Conservation (phyloP, 306 rosid genomes). For the Vicia sativa region DNA sequence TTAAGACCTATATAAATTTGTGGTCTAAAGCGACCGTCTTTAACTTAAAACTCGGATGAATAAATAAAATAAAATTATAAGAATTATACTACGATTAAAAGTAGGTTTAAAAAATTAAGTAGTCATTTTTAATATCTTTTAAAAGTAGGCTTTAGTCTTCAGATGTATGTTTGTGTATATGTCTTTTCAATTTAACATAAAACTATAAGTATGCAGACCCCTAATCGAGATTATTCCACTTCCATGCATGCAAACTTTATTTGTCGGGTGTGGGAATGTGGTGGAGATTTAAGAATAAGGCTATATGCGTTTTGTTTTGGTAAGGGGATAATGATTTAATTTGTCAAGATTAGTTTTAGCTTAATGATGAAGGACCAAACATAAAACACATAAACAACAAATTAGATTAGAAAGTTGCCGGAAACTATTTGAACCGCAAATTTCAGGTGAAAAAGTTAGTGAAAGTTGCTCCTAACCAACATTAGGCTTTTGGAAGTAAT, state of each 20-base stretch:
- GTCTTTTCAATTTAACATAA: conserved; percentile 28
- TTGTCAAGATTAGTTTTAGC: conserved; percentile 62
- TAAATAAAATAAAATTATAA: too few relatives aligned
- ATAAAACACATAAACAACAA: conserved; percentile 39
- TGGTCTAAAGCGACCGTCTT: too few relatives aligned
- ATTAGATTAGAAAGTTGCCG: conserved; percentile 41
- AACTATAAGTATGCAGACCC: conserved; percentile 20
- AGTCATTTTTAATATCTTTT: background rate
- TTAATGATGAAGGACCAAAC: conserved; percentile 90
- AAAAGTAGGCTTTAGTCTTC: conserved; percentile 15
- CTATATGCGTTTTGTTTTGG: conserved; percentile 27
- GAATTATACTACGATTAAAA: too few relatives aligned
- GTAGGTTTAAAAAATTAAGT: too few relatives aligned
- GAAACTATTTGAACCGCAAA: conserved; percentile 17
- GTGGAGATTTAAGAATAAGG: conserved; percentile 39
- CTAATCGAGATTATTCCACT: background rate
- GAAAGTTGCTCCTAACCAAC: conserved; percentile 10
- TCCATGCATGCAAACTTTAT: conserved; percentile 43
- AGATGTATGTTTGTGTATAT: background rate
- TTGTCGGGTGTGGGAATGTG: conserved; percentile 41
- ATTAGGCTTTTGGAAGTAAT: background rate
- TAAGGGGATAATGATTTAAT: conserved; percentile 33
- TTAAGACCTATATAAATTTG: too few relatives aligned
- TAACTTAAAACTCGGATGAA: too few relatives aligned
- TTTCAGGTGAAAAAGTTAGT: background rate